Conservation (phyloP, 2,329 filamentous ascomycete genomes). For the Scopulariopsis brevicaulis region DNA sequence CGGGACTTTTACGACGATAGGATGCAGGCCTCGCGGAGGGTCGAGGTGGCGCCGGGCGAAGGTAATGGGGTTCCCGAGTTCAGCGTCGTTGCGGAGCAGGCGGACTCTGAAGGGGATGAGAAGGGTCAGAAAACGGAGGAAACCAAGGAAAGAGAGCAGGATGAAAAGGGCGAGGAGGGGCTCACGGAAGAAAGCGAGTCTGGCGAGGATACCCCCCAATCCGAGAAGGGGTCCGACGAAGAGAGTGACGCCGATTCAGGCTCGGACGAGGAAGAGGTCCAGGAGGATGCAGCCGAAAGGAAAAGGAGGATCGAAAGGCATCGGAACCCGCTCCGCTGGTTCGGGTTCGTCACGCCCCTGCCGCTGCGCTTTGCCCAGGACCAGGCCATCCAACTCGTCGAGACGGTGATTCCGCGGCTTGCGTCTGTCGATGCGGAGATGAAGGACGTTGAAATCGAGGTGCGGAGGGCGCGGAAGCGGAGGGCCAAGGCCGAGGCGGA, state of each 20-base stretch:
- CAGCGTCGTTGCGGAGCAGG: background rate
- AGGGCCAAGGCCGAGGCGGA: slow-evolving; percentile 33
- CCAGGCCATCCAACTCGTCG: slow-evolving; percentile 43
- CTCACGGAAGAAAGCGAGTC: background rate
- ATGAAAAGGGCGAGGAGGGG: slow-evolving; percentile 6
- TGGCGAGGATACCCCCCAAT: background rate
- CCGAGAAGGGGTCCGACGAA: background rate
- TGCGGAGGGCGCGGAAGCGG: slow-evolving; percentile 49
- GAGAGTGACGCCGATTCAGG: slow-evolving; percentile 4
- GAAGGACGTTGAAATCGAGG: slow-evolving; percentile 54
- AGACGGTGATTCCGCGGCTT: slow-evolving; percentile 44
- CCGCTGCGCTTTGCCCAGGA: slow-evolving; percentile 46
- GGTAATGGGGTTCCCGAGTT: slow-evolving; percentile 3
- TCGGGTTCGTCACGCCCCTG: slow-evolving; percentile 40
- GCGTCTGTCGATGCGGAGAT: slow-evolving; percentile 48
- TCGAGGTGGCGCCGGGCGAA: slow-evolving; percentile 1
- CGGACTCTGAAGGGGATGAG: background rate
- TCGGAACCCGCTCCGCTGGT: slow-evolving; percentile 47
- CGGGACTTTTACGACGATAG: slow-evolving; percentile 62
- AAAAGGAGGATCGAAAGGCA: slow-evolving; percentile 6
- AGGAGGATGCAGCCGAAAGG: slow-evolving; percentile 8
- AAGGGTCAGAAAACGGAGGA: background rate
- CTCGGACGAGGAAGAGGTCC: slow-evolving; percentile 2
- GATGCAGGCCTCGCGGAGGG: slow-evolving; percentile 48
- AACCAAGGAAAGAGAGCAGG: background rate